phyloP scores from a whole-genome alignment of 805 yeast genomes.

The Clavispora phyllophila region DNA sequence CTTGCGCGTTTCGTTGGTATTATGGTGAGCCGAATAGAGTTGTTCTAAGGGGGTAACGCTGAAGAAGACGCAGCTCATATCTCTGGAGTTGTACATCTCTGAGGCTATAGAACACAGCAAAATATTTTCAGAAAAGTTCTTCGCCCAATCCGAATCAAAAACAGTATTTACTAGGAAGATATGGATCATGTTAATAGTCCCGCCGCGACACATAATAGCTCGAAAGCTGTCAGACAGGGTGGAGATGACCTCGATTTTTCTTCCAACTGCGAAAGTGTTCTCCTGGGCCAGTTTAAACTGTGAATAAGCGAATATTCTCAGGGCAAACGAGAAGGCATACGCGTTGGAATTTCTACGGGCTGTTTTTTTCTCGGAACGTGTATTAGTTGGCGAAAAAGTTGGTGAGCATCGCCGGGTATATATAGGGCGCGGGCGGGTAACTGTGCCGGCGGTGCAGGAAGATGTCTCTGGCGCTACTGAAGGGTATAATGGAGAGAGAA shows the following conservation, averaged over 20 bases:
- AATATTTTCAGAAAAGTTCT: too few species aligned
- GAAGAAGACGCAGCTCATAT: too few species aligned
- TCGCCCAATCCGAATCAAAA: too few species aligned
- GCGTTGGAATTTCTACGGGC: slow-evolving; percentile 27
- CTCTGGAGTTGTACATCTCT: too few species aligned
- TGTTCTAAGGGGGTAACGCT: too few species aligned
- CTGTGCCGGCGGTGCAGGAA: neutral
- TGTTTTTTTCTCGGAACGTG: neutral
- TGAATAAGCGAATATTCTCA: slow-evolving; percentile 44
- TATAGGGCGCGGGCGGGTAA: neutral
- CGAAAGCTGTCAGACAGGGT: slow-evolving; percentile 31
- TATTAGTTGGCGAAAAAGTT: neutral
- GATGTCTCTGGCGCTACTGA: neutral
- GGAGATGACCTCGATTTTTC: slow-evolving; percentile 39
- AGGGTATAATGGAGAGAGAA: too few species aligned
- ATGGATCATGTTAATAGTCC: slow-evolving; percentile 19
- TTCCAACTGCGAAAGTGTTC: slow-evolving; percentile 45
- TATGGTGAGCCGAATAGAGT: too few species aligned
- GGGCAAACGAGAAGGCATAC: slow-evolving; percentile 47
- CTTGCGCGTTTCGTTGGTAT: slow-evolving; percentile 8
- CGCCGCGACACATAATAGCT: slow-evolving; percentile 13
- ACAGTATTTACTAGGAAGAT: slow-evolving; percentile 3
- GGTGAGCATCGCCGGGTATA: neutral
- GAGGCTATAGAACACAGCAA: too few species aligned
- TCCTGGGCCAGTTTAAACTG: slow-evolving; percentile 44